Evolutionary conservation across 75 land plant species (phyloP).

Genomic region (Pinus albicaulis): DNA sequence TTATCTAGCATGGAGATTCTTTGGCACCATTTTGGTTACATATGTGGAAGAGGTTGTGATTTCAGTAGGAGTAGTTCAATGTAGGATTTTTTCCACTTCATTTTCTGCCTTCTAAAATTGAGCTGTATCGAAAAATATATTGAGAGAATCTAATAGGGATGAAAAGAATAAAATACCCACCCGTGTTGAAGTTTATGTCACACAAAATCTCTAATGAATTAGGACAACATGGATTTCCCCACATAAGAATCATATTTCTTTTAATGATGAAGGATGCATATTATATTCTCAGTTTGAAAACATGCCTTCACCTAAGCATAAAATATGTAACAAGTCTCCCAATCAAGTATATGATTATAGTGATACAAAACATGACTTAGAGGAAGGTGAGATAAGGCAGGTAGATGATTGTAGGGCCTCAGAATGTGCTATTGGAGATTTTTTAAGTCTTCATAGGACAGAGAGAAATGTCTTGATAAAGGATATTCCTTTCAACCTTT

Average conservation of each 20-base stretch:
- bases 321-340: not conserved
- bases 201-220: not conserved
- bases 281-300: not conserved
- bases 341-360: not conserved
- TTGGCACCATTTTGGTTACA: constrained; percentile 64
- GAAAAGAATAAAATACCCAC: not conserved
- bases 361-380: not conserved
- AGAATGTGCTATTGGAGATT: not conserved
- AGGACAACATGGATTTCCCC: not conserved
- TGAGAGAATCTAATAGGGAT: not conserved
- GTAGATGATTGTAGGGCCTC: not conserved
- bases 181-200: not conserved
- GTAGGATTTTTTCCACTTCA: not conserved
- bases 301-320: not conserved
- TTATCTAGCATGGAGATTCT: constrained; percentile 44
- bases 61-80: constrained; percentile 14
- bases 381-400: constrained; percentile 7
- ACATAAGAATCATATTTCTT: not conserved
- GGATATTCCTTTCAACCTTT: not conserved
- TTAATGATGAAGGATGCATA: not conserved
- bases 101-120: not conserved
- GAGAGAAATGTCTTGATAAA: not conserved
- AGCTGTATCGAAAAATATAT: not conserved
- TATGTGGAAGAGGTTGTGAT: constrained; percentile 27
- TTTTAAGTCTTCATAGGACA: not conserved